Evolutionary conservation across 495 filamentous ascomycete genomes (phyloP), one percentile per base, ranked within the genome.

Genomic region (Sabuloglossum arenarium): DNA sequence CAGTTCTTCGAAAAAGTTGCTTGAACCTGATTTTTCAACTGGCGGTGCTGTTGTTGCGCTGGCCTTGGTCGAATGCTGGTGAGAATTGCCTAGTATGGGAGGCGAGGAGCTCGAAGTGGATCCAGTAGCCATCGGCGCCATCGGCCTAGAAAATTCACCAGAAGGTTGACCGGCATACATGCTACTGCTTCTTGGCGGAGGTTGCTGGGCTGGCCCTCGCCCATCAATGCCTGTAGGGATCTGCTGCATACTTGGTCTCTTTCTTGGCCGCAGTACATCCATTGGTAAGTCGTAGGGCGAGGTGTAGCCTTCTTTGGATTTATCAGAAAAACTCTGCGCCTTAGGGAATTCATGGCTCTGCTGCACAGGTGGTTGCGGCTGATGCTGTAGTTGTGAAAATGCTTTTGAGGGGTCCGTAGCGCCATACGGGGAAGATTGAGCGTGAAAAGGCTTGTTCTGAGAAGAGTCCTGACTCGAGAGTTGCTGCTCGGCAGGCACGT

Each of bases 281-380:
- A 93, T 86, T 1, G 91, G 91, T 3, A 98, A 75, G 67, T 98
- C 91, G 61, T 94, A 98, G 3, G 91, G 91, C 25, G 88, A 95
- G 30, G 79, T 75, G 64, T 97, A 98, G 10, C 90, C 89, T 43
- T 88, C 81, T 66, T 93, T 97, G 8, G 85, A 70, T 60, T 88
- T 90, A 63, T 88, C 82, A 5, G 78, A 85, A 66, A 94, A 98
- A 64, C 90, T 96, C 59, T 84, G 72, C 0, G 81, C 75, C 60
- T 76, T 84, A 60, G 62, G 74, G 63, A 66, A 68, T 64, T 46
- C 55, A 19, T 34, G 53, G 19, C 11, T n/a, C 23, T n/a, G 28
- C 23, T 28, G 19, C 3, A 3, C 50, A 1, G 14, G 53, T 12
- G 3, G 19, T 28, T 34, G 42, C 25, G 28, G 21, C 21, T 11